Conservation (phyloP, 371 early-diverging fungal species). For the Capillidium heterosporum region DNA sequence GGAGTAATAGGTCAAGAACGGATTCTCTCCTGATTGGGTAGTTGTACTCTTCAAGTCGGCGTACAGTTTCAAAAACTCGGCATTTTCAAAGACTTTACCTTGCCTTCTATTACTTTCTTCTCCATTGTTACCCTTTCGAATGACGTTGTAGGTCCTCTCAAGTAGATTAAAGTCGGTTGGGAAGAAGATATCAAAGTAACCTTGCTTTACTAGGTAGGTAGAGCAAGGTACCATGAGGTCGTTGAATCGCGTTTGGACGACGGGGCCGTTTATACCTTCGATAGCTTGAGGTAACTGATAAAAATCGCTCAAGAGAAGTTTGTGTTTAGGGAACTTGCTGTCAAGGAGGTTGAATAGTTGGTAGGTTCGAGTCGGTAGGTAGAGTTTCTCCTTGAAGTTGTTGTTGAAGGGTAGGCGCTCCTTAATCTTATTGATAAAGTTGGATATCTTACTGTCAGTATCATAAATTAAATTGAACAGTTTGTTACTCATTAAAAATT, state of each 20-base stretch:
- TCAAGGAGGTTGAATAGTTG: constrained; percentile 53
- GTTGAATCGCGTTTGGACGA: constrained; percentile 81
- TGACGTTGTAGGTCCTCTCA: constrained; percentile 45
- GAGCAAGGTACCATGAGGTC: constrained; percentile 84
- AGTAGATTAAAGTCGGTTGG: constrained; percentile 87
- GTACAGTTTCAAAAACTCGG: constrained; percentile 57
- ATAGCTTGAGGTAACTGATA: constrained; percentile 61
- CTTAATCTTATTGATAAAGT: constrained; percentile 18
- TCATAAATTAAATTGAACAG: constrained; percentile 44
- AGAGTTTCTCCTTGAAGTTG: constrained; percentile 70
- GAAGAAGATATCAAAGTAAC: constrained; percentile 97
- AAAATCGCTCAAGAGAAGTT: constrained; percentile 83
- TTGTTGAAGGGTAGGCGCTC: constrained; percentile 57
- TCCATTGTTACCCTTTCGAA: constrained; percentile 29
- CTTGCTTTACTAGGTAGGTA: constrained; percentile 87
- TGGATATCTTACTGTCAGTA: constrained; percentile 15
- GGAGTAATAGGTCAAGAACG: constrained; percentile 84
- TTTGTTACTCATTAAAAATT: constrained; percentile 27
- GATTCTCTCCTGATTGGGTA: constrained; percentile 78
- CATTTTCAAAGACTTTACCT: constrained; percentile 45
- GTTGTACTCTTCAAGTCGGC: constrained; percentile 55
- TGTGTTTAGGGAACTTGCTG: constrained; percentile 65
- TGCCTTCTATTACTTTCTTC: constrained; percentile 13
- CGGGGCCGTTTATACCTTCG: constrained; percentile 68
- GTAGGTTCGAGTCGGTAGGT: constrained; percentile 77